phyloP scores from a whole-genome alignment of 495 filamentous ascomycete genomes.

The Hyaloscypha variabilis region DNA sequence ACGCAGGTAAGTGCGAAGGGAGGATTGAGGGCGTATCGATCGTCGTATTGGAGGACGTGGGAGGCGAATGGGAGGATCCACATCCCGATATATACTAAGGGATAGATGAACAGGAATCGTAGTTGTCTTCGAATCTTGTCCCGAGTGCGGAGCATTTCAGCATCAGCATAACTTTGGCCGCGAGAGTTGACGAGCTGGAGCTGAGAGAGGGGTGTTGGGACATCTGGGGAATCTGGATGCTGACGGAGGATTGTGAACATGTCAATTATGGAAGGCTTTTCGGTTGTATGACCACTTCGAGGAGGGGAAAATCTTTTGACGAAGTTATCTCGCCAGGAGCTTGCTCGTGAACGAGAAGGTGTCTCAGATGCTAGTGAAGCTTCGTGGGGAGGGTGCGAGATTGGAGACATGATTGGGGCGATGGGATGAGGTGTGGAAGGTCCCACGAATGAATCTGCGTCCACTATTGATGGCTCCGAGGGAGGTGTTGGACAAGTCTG shows the following conservation, averaged over 20 bases:
- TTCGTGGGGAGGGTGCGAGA: not conserved
- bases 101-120: conserved; percentile 71
- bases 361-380: not conserved
- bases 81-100: conserved; percentile 67
- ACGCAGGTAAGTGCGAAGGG: conserved; percentile 56
- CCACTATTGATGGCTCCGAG: conserved; percentile 14
- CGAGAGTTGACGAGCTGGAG: conserved; percentile 26
- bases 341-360: conserved; percentile 10
- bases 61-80: conserved; percentile 73
- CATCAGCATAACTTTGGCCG: conserved; percentile 31
- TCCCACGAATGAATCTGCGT: conserved; percentile 21
- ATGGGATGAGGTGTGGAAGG: conserved; percentile 19
- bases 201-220: conserved; percentile 18
- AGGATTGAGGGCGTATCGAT: conserved; percentile 50
- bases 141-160: conserved; percentile 42
- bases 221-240: conserved; percentile 8
- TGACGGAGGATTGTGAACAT: conserved; percentile 26
- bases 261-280: conserved; percentile 21
- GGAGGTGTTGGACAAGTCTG: conserved; percentile 22
- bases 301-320: conserved; percentile 17
- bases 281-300: conserved; percentile 6
- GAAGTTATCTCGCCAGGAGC: conserved; percentile 26
- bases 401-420: not conserved
- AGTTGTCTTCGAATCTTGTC: conserved; percentile 66
- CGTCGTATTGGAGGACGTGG: conserved; percentile 61